Evolutionary conservation across 768 basidiomycete genomes (phyloP), one percentile per base, ranked within the genome.

Genomic region (Leccinum truebloodii): DNA sequence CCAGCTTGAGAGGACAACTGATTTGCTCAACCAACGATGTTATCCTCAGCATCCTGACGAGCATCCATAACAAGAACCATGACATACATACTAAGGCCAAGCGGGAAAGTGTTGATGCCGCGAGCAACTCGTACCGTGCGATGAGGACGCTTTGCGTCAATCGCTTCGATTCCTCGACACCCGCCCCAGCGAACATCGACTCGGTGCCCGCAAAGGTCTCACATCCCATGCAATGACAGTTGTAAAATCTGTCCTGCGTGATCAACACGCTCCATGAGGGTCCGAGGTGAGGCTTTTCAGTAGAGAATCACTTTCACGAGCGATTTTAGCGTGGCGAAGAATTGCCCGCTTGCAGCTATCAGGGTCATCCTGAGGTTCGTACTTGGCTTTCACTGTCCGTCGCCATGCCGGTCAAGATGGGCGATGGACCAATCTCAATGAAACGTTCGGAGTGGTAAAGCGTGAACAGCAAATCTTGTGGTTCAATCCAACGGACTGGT

Each of bases 401-500:
- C 1, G 94, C 94, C 95, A 96, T 96, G 35, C 95, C 95, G 10
- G 93, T 94, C 57, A 99, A 83, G 8, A 94, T 98, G 3, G 97
- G 97, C 4, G 94, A 94, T 44, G 97, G 97, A 32, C 97, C 97
- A 57, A 99, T 79, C 73, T 99, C 97, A 68, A 99, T 89, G 68
- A 98, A 82, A 18, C 96, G 88, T 75, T 98, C 96, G 69, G 96
- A 97, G 50, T 81, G 80, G 80, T 86, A 97, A 9, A 86, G 76
- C 10, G 81, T 83, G 80, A 99, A 99, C 58, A 99, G 83, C 30
- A 91, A 83, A 69, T 99, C 97, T 72, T 99, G 97, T 0, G 96
- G 98, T 79, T 98, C 92, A 68, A 99, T 99, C 97, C 97, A 99
- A 54, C 95, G 90, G 20, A 99, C 96, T 6, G 97, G 95, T 1